phyloP scores from a whole-genome alignment of 2,329 filamentous ascomycete species.

The Penicillium sp. region DNA sequence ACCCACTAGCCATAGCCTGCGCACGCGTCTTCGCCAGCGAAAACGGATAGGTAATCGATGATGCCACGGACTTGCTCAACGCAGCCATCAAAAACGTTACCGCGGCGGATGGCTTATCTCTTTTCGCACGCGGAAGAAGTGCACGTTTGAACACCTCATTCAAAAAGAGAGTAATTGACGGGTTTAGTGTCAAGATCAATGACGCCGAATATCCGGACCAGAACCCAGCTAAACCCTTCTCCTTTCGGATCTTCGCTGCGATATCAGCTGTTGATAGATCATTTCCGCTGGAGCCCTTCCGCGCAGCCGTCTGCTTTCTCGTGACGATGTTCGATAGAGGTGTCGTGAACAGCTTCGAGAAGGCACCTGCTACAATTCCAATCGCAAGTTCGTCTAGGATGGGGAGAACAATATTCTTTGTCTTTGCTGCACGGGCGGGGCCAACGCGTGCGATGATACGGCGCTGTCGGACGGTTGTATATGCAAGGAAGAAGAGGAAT shows the following conservation, averaged over 20 bases:
- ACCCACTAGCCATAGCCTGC: conserved; percentile 53
- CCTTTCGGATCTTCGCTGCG: conserved; percentile 61
- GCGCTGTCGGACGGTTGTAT: conserved; percentile 57
- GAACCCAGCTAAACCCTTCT: conserved; percentile 73
- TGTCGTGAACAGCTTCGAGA: conserved; percentile 73
- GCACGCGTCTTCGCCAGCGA: conserved; percentile 79
- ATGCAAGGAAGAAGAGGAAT: conserved; percentile 84
- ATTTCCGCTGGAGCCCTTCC: conserved; percentile 8
- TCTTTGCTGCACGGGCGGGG: conserved; percentile 18
- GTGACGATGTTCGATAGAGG: conserved; percentile 82
- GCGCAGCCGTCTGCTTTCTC: conserved; percentile 67
- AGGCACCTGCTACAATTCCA: conserved; percentile 69
- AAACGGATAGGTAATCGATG: conserved; percentile 78
- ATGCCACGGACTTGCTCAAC: conserved; percentile 74
- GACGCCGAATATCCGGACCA: conserved; percentile 88
- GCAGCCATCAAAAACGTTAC: conserved; percentile 70
- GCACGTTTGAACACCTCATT: conserved; percentile 69
- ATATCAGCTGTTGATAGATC: conserved; percentile 55
- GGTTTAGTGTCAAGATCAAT: conserved; percentile 79
- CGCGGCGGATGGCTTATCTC: conserved; percentile 53
- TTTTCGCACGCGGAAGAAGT: conserved; percentile 56
- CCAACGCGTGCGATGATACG: conserved; percentile 44
- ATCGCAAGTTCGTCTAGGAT: conserved; percentile 72
- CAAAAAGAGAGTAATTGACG: conserved; percentile 80
- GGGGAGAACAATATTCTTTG: conserved; percentile 48